phyloP scores from a whole-genome alignment of 2,329 filamentous ascomycete genomes.

The Hymenoscyphus albidus region DNA sequence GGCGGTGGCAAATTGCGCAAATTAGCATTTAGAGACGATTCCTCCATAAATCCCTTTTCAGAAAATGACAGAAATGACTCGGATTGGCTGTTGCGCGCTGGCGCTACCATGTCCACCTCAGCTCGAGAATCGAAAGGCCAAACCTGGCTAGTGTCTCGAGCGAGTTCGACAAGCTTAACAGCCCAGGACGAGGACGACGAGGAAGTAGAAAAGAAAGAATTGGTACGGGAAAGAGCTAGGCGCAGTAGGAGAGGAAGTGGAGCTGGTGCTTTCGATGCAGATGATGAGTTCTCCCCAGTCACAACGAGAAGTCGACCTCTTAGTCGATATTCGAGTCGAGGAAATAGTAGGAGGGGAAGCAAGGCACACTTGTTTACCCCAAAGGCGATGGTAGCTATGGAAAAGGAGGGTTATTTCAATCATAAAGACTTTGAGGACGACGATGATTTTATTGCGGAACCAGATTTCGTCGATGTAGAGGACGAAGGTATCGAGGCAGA shows the following conservation, averaged over 20 bases:
- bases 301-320: conserved; percentile 42
- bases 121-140: conserved; percentile 66
- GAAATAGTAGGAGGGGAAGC: conserved; percentile 32
- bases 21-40: conserved; percentile 28
- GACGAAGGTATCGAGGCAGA: conserved; percentile 51
- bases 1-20: conserved; percentile 23
- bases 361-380: conserved; percentile 36
- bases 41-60: conserved; percentile 28
- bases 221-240: conserved; percentile 45
- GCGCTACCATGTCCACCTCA: conserved; percentile 58
- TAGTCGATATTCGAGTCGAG: conserved; percentile 46
- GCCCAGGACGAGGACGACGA: conserved; percentile 50
- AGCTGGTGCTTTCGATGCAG: conserved; percentile 31
- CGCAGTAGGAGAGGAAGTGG: conserved; percentile 32
- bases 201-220: conserved; percentile 47
- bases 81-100: conserved; percentile 63
- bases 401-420: conserved; percentile 45
- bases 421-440: conserved; percentile 29
- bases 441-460: conserved; percentile 44
- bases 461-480: conserved; percentile 61
- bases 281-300: conserved; percentile 37
- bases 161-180: conserved; percentile 59
- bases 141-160: conserved; percentile 62
- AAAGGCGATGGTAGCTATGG: conserved; percentile 44
- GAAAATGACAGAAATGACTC: conserved; percentile 45